Base-by-base conservation (phyloP, 768 basidiomycete genomes). In the Pleurotus giganteus region DNA sequence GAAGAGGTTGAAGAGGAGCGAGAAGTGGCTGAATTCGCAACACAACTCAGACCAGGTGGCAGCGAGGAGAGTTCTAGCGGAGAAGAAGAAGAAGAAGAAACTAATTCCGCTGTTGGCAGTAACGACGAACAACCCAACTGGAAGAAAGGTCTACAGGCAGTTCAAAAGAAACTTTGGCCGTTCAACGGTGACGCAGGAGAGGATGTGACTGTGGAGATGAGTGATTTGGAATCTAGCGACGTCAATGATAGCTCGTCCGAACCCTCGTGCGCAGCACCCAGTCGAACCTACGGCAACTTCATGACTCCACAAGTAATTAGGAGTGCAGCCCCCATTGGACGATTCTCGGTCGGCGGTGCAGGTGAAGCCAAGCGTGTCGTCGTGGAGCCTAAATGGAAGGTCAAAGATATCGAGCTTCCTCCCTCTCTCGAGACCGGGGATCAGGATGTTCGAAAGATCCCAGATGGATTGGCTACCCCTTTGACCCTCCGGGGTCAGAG, bases 281-380 rank as follows among this genome's bases (percentile, higher is more conserved):
- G 71, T 39, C 62, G 67, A 17, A 34, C 59, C 28, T 54, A 74
- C 13, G 71, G 72, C 17, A 66, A 69, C 4, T 86, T 86, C 68
- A 81, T 83, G 81, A 86, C 83, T 1, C 85, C 85, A 0, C 84
- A 85, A 66, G 61, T 65, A 23, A 43, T 27, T 46, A 26, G 34
- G 47, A 27, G 55, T 44, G 55, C 43, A 27, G 39, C 50, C 8
- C 55, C 62, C 9, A 59, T 59, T 42, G 47, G 58, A 54, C 51
- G 72, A 56, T 68, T 74, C 55, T 83, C 83, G 0, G 65, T 81
- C 21, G 81, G 77, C 9, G 75, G 74, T 0, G 29, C 24, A 3
- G 50, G 47, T 27, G 79, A 77, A 32, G 72, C 82, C 1, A 73
- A 74, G 31, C 71, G 82, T 11, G 72, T 83, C 6, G 64, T 78